Base-by-base conservation (phyloP, 768 basidiomycete genomes). In the Psilocybe cyanescens region DNA sequence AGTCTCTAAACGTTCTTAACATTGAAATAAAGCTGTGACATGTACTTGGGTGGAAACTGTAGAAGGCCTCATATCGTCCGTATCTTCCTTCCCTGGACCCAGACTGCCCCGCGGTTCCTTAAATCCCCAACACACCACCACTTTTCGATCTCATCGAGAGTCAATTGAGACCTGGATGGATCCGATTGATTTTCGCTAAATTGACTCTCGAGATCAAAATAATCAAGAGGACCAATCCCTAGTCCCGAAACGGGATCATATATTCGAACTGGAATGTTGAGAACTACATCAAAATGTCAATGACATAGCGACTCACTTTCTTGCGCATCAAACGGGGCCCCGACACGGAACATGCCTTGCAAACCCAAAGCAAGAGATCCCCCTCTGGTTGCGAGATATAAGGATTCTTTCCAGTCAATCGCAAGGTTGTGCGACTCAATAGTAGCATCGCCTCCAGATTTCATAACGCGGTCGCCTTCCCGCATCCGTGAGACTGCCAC, bases 81-180 rank as follows among this genome's bases (percentile, higher is more conserved):
- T 35, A 68, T 58, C 39, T 60, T 37, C 29, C 50, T 61, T 12
- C 94, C 93, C 72, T 93, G 92, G 3, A 95, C 81, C 91, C 92
- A 97, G 73, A 94, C 80, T 3, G 74, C 78, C 1, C 60, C 67
- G 17, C 92, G 82, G 74, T 95, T 95, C 54, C 82, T 79, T 4
- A 68, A 68, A 68, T 92, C 88, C 0, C 94, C 94, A 45, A 90
- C 70, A 67, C 91, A 92, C 92, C 93, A 96, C 95, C 95, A 95
- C 70, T 90, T 92, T 73, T 96, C 95, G 24, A 95, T 65, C 74
- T 85, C 76, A 54, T 89, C 89, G 46, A 78, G 68, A 6, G 60
- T 68, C 14, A 76, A 49, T 16, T 28, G 37, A 4, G 24, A 44
- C 12, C 35, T 58, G 28, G 39, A 44, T 4, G 35, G 8, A 14